These are phyloP conservation scores for Fusarium setosum DNA, from an alignment of 2,329 filamentous ascomycete genomes.

Conservation along the genomic window DNA sequence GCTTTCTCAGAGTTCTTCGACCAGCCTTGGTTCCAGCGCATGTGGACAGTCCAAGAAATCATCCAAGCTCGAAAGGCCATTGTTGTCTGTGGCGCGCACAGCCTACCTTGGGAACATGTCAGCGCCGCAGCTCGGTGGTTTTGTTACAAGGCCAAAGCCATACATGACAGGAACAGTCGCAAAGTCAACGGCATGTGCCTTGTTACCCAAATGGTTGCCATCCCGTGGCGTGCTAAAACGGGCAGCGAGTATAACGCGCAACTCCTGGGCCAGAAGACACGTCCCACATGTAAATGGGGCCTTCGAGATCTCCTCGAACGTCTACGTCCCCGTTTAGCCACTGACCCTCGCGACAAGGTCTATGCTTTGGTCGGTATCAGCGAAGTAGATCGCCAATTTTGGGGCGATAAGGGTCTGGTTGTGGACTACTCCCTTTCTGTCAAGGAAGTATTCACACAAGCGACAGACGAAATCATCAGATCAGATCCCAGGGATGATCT, in stretches of 20 bases:
- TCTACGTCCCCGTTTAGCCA: slow-evolving; percentile 25
- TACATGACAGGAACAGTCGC: slow-evolving; percentile 4
- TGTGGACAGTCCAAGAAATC: slow-evolving; percentile 39
- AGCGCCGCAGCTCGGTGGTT: slow-evolving; percentile 32
- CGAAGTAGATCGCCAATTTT: slow-evolving; percentile 6
- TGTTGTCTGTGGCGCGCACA: slow-evolving; percentile 19
- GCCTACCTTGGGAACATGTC: slow-evolving; percentile 19
- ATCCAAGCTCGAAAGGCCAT: slow-evolving; percentile 33
- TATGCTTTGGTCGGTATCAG: slow-evolving; percentile 30
- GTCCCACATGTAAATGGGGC: slow-evolving; percentile 24
- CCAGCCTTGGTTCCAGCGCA: slow-evolving; percentile 31
- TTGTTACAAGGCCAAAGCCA: slow-evolving; percentile 11
- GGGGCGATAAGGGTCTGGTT: neutral
- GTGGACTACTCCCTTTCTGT: slow-evolving; percentile 29
- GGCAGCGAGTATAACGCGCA: slow-evolving; percentile 16
- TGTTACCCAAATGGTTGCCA: slow-evolving; percentile 14
- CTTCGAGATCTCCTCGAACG: slow-evolving; percentile 21
- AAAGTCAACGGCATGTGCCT: slow-evolving; percentile 18
- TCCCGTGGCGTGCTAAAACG: slow-evolving; percentile 16
- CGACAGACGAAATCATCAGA: slow-evolving; percentile 28
- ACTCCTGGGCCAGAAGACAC: slow-evolving; percentile 6
- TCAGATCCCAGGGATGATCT: slow-evolving; percentile 3
- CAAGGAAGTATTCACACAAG: slow-evolving; percentile 16
- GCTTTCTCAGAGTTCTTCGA: slow-evolving; percentile 29
- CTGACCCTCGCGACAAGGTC: slow-evolving; percentile 30